phyloP scores from a whole-genome alignment of 2,329 filamentous ascomycete genomes.

The Paecilomyces sp. region DNA sequence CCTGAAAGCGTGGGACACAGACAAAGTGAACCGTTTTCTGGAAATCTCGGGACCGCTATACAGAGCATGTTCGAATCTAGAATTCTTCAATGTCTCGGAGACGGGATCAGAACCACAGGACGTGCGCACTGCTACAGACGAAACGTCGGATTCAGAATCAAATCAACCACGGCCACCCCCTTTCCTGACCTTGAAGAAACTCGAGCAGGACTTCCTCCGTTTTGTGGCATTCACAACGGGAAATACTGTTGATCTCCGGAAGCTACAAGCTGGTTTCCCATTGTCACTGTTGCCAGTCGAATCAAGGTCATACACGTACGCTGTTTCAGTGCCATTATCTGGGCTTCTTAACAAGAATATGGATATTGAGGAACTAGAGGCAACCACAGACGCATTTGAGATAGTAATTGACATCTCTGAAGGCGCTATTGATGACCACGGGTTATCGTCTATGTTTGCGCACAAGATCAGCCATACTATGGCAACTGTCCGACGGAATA shows the following conservation, averaged over 20 bases:
- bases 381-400: slow-evolving; percentile 62
- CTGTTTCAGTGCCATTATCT: slow-evolving; percentile 55
- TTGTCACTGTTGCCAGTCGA: slow-evolving; percentile 56
- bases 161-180: slow-evolving; percentile 41
- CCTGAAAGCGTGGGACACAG: slow-evolving; percentile 49
- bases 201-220: slow-evolving; percentile 62
- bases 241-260: slow-evolving; percentile 20
- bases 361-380: slow-evolving; percentile 58
- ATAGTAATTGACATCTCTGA: slow-evolving; percentile 44
- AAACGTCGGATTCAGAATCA: slow-evolving; percentile 21
- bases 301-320: slow-evolving; percentile 58
- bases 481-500: slow-evolving; percentile 55
- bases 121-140: slow-evolving; percentile 14
- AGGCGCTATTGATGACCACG: slow-evolving; percentile 18
- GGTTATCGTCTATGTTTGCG: slow-evolving; percentile 29
- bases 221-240: slow-evolving; percentile 57
- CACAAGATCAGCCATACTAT: slow-evolving; percentile 52
- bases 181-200: slow-evolving; percentile 60
- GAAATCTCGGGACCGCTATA: slow-evolving; percentile 47
- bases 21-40: slow-evolving; percentile 53
- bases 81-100: slow-evolving; percentile 70
- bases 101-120: slow-evolving; percentile 22
- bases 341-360: slow-evolving; percentile 47
- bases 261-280: slow-evolving; percentile 47
- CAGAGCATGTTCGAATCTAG: slow-evolving; percentile 62